Base-by-base conservation (phyloP, 2,329 filamentous ascomycete species). In the Alternaria alternata region DNA sequence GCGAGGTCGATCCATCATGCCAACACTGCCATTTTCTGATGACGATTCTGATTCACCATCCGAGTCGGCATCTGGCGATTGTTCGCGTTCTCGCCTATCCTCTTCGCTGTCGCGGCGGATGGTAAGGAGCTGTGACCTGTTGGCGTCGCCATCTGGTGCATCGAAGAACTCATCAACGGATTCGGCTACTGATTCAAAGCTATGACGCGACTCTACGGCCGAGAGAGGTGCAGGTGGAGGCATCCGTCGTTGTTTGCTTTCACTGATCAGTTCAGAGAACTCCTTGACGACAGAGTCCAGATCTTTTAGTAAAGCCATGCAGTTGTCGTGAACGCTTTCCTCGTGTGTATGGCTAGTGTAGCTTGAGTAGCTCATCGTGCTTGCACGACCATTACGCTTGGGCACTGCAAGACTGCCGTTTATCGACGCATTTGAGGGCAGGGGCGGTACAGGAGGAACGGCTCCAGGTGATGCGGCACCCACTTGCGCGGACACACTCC, bases 91-190 rank as follows among this genome's bases (percentile, higher is more conserved):
- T 8, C 62, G 62, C 24, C 70, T 67, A 24, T 84, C 83, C 14
- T 89, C 87, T 14, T 87, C 87, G 16, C 86, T 88, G 46, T 87
- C 88, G 36, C 86, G 88, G 61, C 88, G 86, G 61, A 97, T 94
- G 49, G 89, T 89, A 63, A 96, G 83, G 8, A 97, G 83, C 55
- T 91, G 89, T 7, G 89, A 88, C 24, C 78, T 78, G 32, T 49
- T 57, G 0, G 63, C 70, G 16, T 67, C 89, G 52, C 88, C 90
- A 71, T 68, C 69, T 91, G 62, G 89, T 1, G 95, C 95, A 76
- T 99, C 95, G 70, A 97, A 99, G 80, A 98, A 99, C 75, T 98
- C 94, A 57, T 96, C 92, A 2, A 87, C 87, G 2, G 91, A 90
- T 44, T 72, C 74, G 30, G 89, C 85, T 6, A 55, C 58, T 0